Base-by-base conservation (phyloP, 1,139 yeast species). In the Candida tropicalis region DNA sequence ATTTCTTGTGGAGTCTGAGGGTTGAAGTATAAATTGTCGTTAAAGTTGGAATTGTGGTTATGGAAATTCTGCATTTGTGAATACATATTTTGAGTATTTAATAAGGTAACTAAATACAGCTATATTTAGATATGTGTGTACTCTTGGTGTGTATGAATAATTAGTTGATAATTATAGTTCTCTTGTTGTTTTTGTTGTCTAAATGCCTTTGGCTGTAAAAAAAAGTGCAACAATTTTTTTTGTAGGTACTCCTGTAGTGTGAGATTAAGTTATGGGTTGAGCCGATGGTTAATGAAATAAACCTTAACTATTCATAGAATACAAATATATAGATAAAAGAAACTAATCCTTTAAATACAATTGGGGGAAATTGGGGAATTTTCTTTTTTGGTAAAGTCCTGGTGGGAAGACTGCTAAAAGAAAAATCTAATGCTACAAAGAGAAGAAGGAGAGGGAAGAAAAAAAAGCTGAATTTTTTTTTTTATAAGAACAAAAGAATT, bases 1-100 rank as follows among this genome's bases (percentile, higher is more conserved):
- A 66, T 53, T 49, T 64, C 65, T 35, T 53, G 54, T n/a, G 55
- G 48, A 2, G 47, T 41, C n/a, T 44, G 46, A 9, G 52, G 48
- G 35, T 51, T 47, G 44, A 51, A 50, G 26, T 45, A 51, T 43
- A 49, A 44, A 3, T 47, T 38, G 17, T 43, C 51, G 32, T 40
- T 39, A 26, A 42, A 40, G n/a, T 34, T 26, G 15, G 37, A 31
- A 28, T 42, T 44, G 16, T 8, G 17, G 37, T 40, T 40, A 28
- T 44, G 46, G 16, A 48, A 45, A 35, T 40, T 42, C n/a, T 36
- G 28, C 8, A 24, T 31, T 11, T 39, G 46, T 13, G 39, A 27
- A 17, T 37, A 37, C 39, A 37, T 37, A n/a, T 11, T 27, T 13
- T 17, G 24, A 2, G 2, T 20, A 20, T 5, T 18, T 18, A 20